These are phyloP conservation scores for Heritiera littoralis DNA, from an alignment of 345 rosid species.

Conservation along the genomic window DNA sequence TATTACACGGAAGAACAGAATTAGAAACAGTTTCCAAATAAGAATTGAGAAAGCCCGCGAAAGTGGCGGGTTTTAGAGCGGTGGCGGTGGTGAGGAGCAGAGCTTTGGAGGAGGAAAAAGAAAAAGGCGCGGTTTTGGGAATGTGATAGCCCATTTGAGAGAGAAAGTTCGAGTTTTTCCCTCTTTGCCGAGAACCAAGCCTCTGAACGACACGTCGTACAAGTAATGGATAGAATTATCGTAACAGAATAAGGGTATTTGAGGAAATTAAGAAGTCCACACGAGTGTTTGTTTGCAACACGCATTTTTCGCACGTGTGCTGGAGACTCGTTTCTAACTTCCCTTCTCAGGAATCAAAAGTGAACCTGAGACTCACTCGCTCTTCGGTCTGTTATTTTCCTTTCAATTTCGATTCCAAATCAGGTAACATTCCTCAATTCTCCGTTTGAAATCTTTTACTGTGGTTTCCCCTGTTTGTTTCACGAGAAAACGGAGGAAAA, in stretches of 20 bases:
- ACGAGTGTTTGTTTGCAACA: neutral
- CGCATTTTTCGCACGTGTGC: neutral
- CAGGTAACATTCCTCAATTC: neutral
- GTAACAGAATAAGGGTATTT: neutral
- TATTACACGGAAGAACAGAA: neutral
- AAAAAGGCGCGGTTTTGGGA: conserved; percentile 36
- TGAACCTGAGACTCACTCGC: neutral
- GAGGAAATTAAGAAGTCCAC: neutral
- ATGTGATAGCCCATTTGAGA: conserved; percentile 45
- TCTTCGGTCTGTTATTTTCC: neutral
- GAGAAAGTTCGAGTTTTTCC: neutral
- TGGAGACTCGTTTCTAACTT: neutral
- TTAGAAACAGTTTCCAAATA: neutral
- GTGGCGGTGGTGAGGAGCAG: conserved; percentile 17
- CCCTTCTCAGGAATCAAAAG: neutral
- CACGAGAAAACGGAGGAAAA: neutral
- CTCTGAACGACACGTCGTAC: neutral
- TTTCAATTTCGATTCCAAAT: conserved; percentile 8
- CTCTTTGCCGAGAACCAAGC: neutral
- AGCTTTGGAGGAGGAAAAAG: conserved; percentile 41
- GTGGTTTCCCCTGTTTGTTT: neutral
- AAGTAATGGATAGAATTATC: neutral
- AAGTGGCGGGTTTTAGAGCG: conserved; percentile 20
- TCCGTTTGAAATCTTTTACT: neutral
- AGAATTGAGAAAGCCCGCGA: conserved; percentile 8